Evolutionary conservation across 305 asterid genomes (phyloP).

Genomic region (Euphrasia arctica): DNA sequence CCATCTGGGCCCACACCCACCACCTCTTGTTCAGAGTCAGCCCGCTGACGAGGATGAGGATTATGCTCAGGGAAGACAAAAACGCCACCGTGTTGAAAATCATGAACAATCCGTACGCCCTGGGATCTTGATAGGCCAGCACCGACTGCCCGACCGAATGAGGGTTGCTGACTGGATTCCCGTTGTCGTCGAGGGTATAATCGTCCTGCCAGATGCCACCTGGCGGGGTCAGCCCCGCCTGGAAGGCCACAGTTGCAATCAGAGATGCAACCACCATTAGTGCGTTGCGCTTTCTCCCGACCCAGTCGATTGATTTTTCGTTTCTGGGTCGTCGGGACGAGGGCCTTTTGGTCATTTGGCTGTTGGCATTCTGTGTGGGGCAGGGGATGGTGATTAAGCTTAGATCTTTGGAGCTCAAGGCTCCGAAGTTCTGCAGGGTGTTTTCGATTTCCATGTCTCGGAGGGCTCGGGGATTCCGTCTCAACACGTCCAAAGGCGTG

Average conservation of each 20-base stretch:
- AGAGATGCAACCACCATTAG: slow-evolving; percentile 12
- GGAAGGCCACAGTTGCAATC: too few species aligned
- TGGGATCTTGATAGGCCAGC: slow-evolving; percentile 31
- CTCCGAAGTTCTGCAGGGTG: slow-evolving; percentile 29
- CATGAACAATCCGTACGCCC: slow-evolving; percentile 34
- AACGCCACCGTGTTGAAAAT: slow-evolving; percentile 39
- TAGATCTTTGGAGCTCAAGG: slow-evolving; percentile 30
- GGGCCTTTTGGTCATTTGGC: too few species aligned
- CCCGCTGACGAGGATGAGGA: too few species aligned
- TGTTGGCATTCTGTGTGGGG: slow-evolving; percentile 12
- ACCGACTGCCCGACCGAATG: slow-evolving; percentile 10
- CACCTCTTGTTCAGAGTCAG: background rate
- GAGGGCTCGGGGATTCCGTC: slow-evolving; percentile 30
- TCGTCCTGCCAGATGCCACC: slow-evolving; percentile 42
- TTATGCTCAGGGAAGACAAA: slow-evolving; percentile 17
- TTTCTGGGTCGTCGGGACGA: background rate
- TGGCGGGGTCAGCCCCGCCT: too few species aligned
- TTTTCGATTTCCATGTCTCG: slow-evolving; percentile 39
- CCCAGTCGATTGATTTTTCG: slow-evolving; percentile 9
- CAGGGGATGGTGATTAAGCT: slow-evolving; percentile 28
- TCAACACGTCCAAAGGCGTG: slow-evolving; percentile 37
- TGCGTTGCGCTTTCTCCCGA: slow-evolving; percentile 38
- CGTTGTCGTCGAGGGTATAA: slow-evolving; percentile 20
- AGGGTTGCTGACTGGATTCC: slow-evolving; percentile 25
- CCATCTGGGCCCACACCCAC: background rate